Evolutionary conservation across 768 basidiomycete genomes (phyloP), one percentile per base, ranked within the genome.

Genomic region (Paxillus rubicundulus): DNA sequence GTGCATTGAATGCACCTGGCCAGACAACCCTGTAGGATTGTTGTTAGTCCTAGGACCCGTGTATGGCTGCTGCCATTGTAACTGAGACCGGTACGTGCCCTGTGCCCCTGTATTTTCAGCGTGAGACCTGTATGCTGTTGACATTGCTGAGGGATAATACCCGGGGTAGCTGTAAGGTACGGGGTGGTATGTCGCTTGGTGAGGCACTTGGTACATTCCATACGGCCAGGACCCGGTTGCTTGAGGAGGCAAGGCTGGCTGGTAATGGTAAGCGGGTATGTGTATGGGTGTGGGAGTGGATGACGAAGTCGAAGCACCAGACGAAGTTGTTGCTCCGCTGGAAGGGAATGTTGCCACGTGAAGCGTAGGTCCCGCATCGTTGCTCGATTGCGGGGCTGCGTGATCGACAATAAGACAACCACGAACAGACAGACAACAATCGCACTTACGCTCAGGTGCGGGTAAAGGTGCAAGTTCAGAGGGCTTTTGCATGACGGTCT

Each of bases 401-500:
- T 20, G 33, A 50, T 50, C 16, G n/a, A 43, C 34, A 44, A 50
- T 62, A 18, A 58, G 57, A 49, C 17, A 13, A 43, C 39, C 13
- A 21, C 10, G 47, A 44, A 46, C 21, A n/a, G 40, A 12, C 33
- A 14, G 12, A 27, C 13, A 17, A 28, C 7, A 4, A 44, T 50
- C 28, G 10, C 41, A 70, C 81, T 73, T 69, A 82, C 82, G 70
- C 62, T 72, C 69, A 24, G 73, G 64, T 45, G 80, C 78, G 36
- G 72, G 61, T 10, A 12, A 12, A 33, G 33, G 33, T 12, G 72
- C 71, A 27, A 77, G 68, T 56, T 85, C 85, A 3, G 79, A 75
- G 17, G 87, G 87, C 59, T 86, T 88, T 63, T 87, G 86, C 47
- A 79, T 79, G n/a, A 89, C 80, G 16, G 70, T 63, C 49, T 84